Conservation (phyloP, 1,139 yeast genomes). For the Insectozyma bohioensis region DNA sequence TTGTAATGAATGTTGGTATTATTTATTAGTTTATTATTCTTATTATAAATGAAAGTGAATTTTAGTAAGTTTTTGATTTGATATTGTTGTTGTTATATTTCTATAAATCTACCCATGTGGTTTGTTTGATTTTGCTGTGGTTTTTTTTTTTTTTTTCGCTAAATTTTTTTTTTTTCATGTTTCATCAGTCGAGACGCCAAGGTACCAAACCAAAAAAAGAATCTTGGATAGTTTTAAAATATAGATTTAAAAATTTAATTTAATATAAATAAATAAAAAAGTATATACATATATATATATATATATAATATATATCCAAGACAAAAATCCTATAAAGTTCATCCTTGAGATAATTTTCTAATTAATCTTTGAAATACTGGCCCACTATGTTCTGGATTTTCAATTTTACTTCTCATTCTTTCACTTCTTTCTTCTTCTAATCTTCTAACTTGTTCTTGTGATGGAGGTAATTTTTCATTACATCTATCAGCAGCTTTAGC, state of each 20-base stretch:
- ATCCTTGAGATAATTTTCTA: slow-evolving; percentile 35
- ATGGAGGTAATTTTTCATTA: slow-evolving; percentile 92
- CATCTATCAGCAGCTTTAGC: slow-evolving; percentile 78
- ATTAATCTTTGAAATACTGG: slow-evolving; percentile 46
- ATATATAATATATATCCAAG: slow-evolving; percentile 1
- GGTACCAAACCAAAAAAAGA: too few species aligned
- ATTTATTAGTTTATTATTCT: background rate
- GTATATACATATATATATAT: too few species aligned
- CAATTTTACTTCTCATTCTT: slow-evolving; percentile 42
- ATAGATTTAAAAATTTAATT: too few species aligned
- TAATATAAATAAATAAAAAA: too few species aligned
- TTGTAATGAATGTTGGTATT: background rate
- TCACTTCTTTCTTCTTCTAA: slow-evolving; percentile 47
- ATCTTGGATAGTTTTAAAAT: too few species aligned
- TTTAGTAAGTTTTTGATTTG: too few species aligned
- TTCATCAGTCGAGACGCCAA: too few species aligned
- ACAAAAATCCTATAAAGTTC: background rate
- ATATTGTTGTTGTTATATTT: too few species aligned
- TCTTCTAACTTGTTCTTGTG: slow-evolving; percentile 53
- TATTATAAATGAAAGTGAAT: background rate
- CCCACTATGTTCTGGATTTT: slow-evolving; percentile 29
- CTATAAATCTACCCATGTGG: too few species aligned
- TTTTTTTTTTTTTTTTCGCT: too few species aligned
- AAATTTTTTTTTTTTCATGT: too few species aligned
- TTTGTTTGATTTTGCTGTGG: too few species aligned